Conservation (phyloP, 805 yeast genomes). For the Candida rishiriensis region DNA sequence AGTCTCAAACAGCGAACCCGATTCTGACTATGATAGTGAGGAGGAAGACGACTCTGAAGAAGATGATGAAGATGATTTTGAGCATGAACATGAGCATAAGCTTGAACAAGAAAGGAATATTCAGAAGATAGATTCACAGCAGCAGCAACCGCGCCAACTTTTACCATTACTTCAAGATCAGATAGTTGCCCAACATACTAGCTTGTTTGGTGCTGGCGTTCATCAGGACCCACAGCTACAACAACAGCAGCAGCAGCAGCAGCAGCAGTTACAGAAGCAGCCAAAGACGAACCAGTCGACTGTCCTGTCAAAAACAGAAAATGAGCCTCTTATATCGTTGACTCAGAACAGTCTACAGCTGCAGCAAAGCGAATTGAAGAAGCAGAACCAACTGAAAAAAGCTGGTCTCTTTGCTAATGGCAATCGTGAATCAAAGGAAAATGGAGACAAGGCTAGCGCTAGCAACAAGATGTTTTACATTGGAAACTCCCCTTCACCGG, state of each 20-base stretch:
- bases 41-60: not conserved
- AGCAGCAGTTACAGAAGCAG: too few relatives aligned
- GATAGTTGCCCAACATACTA: too few relatives aligned
- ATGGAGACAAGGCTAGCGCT: not conserved
- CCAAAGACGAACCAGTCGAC: too few relatives aligned
- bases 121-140: too few relatives aligned
- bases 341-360: conserved; percentile 14
- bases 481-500: conserved; percentile 30
- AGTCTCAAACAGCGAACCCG: conserved; percentile 22
- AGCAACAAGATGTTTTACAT: conserved; percentile 28
- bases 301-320: not conserved
- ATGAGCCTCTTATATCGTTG: conserved; percentile 7
- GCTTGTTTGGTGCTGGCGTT: too few relatives aligned
- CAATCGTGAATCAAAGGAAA: not conserved
- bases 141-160: too few relatives aligned
- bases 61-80: not conserved
- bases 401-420: not conserved
- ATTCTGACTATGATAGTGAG: conserved; percentile 13
- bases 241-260: not conserved
- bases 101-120: not conserved
- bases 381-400: conserved; percentile 1
- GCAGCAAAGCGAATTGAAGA: conserved; percentile 11
- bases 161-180: too few relatives aligned
- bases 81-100: not conserved
- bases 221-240: not conserved